Evolutionary conservation across 257 asterid species (phyloP), one percentile per base, ranked within the genome.

Genomic region (Lantana camara): DNA sequence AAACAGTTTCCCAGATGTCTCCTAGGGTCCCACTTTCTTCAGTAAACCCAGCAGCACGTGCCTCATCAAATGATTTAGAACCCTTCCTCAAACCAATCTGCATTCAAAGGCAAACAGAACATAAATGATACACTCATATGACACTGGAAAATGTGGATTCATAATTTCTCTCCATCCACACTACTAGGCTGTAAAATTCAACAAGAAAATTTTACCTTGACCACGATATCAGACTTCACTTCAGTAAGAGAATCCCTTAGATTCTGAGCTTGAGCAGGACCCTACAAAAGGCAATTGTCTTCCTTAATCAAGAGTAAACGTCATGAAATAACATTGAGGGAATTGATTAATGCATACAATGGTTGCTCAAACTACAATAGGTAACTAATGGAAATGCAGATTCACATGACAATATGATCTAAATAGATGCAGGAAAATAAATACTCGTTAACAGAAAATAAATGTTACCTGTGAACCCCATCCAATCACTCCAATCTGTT

Each of bases 231-330:
- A n/a, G 97, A 89, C 30, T 83, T 87, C 7, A 69, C 79, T 57
- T 93, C 98, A 6, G 79, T 80, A 14, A 89, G 82, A 32, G 98
- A 93, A 74, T 93, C 98, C 69, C 87, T 87, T 55, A 93, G 66
- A 61, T 93, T 93, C 77, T 93, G 98, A 66, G 98, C 98, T 77
- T 93, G 98, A 37, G 98, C 98, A 42, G 98, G 98, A 44, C 98
- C 98, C 98, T 92, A 61, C 47, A 56, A 24, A 65, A 10, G 37
- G 3, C 62, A 27, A 72, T 4, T 54, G 20, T 64, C 29, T 30
- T 23, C 9, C 21, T 9, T 52, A 34, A 27, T 53, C 46, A 35
- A 17, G 23, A 48, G 6, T 24, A 67, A 30, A 53, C 9, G 41
- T 27, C 42, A 47, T 14, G n/a, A 22, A 63, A 55, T 11, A 13